Evolutionary conservation across 306 rosid genomes (phyloP), one percentile per base, ranked within the genome.

Genomic region (Dicorynia guianensis): DNA sequence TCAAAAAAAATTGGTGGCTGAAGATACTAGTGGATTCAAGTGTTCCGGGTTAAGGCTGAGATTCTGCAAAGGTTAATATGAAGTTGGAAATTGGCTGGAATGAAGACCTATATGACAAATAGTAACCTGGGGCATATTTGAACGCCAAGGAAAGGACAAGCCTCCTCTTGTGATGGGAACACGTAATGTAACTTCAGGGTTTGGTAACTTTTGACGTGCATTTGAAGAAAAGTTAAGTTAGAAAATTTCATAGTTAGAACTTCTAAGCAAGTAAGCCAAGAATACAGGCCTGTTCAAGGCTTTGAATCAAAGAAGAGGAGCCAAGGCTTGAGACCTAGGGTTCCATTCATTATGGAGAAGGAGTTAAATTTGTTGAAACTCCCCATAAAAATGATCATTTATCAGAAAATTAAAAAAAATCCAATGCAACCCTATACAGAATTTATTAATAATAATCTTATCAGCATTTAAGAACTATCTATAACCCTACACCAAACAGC

Each of bases 281-380:
- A 43, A 64, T 54, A 53, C 19, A 75, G 19, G 42, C 36, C 49
- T 39, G 56, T 30, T 44, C 34, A 5, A 69, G 76, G 19, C n/a
- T 50, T 43, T 65, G 65, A 65, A 43, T 11, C 15, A 65, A 52
- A 59, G 53, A 48, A 17, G 61, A 74, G 59, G 52, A 49, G 36
- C 47, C 9, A 19, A 49, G 33, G 39, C 47, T 43, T 48, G 14
- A 55, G 43, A 76, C 17, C 42, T 47, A 9, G 63, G 35, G 57
- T 59, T 18, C 44, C 57, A 17, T 42, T 19, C 25, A 20, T 38
- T 3, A 67, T 57, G 33, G 8, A 67, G 48, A 30, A 13, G 5
- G 15, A 57, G 7, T 60, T 48, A 65, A 64, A 44, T 55, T 34
- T 56, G 25, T 44, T 42, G 58, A n/a, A 54, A 43, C 5, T 43